A percentile compares a stretch with the other conserved stretches of the same genome.
phyloP scores from a whole-genome alignment of 2,329 filamentous ascomycete species.

The Cadophora sp. region DNA sequence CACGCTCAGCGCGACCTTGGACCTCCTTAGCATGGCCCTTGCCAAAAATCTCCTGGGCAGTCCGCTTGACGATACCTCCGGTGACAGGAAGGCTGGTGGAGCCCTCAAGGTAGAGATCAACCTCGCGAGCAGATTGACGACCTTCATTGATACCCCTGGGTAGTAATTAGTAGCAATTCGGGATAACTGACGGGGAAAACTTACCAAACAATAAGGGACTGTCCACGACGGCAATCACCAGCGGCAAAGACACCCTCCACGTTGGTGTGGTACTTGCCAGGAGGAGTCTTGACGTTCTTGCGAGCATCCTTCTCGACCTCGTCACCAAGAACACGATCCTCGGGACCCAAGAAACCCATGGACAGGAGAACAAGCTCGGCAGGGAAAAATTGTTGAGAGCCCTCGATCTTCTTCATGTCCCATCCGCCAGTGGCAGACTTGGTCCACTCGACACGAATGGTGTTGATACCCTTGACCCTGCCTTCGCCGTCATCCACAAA shows the following conservation, averaged over 20 bases:
- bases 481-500: constrained; percentile 90
- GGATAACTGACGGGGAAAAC: constrained; percentile 43
- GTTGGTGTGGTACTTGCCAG: constrained; percentile 88
- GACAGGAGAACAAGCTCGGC: constrained; percentile 93
- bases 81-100: constrained; percentile 85
- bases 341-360: constrained; percentile 96
- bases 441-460: constrained; percentile 94
- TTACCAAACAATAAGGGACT: constrained; percentile 95
- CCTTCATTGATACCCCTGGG: constrained; percentile 94
- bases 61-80: constrained; percentile 88
- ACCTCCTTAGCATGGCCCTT: constrained; percentile 25
- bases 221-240: constrained; percentile 92
- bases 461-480: constrained; percentile 95
- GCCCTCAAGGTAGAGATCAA: constrained; percentile 85
- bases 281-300: constrained; percentile 95
- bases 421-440: constrained; percentile 87
- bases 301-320: constrained; percentile 88
- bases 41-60: constrained; percentile 71
- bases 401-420: constrained; percentile 98
- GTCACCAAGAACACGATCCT: constrained; percentile 86
- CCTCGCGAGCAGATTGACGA: constrained; percentile 88
- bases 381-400: constrained; percentile 93
- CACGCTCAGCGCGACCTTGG: constrained; percentile 35
- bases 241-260: constrained; percentile 89
- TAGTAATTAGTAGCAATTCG: constrained; percentile 42